Percentiles rank a stretch among this genome's conserved stretches.
phyloP scores from a whole-genome alignment of 768 basidiomycete species.

The Pleurotus ostreatus region DNA sequence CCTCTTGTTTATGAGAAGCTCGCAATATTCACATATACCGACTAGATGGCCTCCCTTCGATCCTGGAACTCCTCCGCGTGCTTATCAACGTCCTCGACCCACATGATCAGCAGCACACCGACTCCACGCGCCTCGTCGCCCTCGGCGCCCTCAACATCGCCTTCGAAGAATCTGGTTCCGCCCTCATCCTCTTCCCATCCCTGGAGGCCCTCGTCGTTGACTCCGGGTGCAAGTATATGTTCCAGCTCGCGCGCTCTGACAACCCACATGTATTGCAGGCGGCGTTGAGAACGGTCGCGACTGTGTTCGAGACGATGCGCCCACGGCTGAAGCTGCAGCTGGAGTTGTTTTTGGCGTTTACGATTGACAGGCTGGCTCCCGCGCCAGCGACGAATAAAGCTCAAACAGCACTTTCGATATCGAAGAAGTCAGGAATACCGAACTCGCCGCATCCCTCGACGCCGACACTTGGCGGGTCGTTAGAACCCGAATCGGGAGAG shows the following conservation, averaged over 20 bases:
- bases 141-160: conserved; percentile 84
- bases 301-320: conserved; percentile 85
- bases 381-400: conserved; percentile 31
- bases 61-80: conserved; percentile 89
- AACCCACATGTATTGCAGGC: conserved; percentile 74
- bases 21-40: no score
- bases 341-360: conserved; percentile 92
- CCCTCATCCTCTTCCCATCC: conserved; percentile 74
- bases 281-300: conserved; percentile 81
- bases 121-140: conserved; percentile 88
- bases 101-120: conserved; percentile 93
- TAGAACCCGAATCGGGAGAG: conserved; percentile 43
- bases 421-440: conserved; percentile 30
- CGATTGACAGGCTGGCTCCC: conserved; percentile 83
- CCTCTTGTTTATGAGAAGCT: background rate
- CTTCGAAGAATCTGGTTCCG: conserved; percentile 78
- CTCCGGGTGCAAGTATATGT: conserved; percentile 92
- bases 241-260: conserved; percentile 93
- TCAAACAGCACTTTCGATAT: conserved; percentile 11
- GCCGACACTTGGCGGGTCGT: conserved; percentile 31
- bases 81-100: conserved; percentile 95
- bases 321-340: conserved; percentile 88
- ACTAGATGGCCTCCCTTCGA: conserved; percentile 85
- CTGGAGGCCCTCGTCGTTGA: conserved; percentile 77
- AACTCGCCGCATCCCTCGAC: conserved; percentile 53